These are phyloP conservation scores for Macadamia integrifolia DNA, from an alignment of 164 flowering plant species.

Conservation along the genomic window DNA sequence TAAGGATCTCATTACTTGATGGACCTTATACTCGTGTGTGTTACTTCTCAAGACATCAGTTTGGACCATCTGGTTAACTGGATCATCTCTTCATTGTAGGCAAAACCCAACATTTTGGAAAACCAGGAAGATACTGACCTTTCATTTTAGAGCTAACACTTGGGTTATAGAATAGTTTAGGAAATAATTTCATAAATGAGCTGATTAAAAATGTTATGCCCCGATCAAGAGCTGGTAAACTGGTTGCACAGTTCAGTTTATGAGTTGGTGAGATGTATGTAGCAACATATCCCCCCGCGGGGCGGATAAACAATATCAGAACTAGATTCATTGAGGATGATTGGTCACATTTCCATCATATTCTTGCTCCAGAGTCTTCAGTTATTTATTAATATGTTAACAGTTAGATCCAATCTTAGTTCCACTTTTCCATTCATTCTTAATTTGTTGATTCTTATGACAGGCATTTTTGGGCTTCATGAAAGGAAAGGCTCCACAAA, in stretches of 20 bases:
- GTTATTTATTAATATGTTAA: not conserved
- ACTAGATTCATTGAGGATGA: constrained; percentile 3
- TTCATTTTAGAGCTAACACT: not conserved
- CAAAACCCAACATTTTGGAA: not conserved
- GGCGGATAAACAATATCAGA: not conserved
- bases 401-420: not conserved
- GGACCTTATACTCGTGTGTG: not conserved
- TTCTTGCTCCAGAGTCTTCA: not conserved
- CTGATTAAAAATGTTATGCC: constrained; percentile 1
- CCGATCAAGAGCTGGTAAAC: not conserved
- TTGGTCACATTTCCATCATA: not conserved
- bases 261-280: constrained; percentile 7
- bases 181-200: not conserved
- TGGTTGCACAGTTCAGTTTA: not conserved
- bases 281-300: not conserved
- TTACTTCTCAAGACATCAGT: not conserved
- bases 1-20: not conserved
- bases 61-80: not conserved
- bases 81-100: not conserved
- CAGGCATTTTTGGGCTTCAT: constrained; percentile 69
- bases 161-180: not conserved
- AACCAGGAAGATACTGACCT: not conserved
- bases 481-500: constrained; percentile 73
- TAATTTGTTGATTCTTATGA: constrained; percentile 7
- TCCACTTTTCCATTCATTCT: not conserved